Percentiles rank a stretch among this genome's conserved stretches.
These are phyloP conservation scores for Pugionium cornutum DNA, from an alignment of 345 rosid genomes.

Conservation along the genomic window DNA sequence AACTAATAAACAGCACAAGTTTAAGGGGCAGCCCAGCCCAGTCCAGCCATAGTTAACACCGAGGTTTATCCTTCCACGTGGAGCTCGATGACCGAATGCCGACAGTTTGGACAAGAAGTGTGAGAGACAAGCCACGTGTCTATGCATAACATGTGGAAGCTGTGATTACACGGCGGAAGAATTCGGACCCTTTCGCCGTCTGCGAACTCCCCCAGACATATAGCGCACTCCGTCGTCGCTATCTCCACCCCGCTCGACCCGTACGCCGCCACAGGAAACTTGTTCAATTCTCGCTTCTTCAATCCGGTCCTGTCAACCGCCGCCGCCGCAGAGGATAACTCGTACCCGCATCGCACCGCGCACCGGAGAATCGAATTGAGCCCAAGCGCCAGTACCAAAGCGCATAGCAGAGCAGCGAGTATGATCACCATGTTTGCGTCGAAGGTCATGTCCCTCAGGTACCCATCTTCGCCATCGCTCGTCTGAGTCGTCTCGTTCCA, in stretches of 20 bases:
- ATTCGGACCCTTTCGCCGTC: constrained; percentile 53
- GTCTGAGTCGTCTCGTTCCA: constrained; percentile 13
- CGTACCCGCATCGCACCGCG: constrained; percentile 58
- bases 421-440: constrained; percentile 83
- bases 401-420: constrained; percentile 68
- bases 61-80: constrained; percentile 14
- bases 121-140: constrained; percentile 62
- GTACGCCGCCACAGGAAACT: constrained; percentile 59
- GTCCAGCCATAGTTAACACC: too few relatives aligned
- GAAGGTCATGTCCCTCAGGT: constrained; percentile 41
- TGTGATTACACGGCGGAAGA: constrained; percentile 63
- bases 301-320: constrained; percentile 46
- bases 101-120: constrained; percentile 67
- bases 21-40: too few relatives aligned
- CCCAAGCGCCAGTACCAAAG: constrained; percentile 62
- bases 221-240: constrained; percentile 53
- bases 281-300: constrained; percentile 57
- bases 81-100: constrained; percentile 41
- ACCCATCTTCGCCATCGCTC: constrained; percentile 24
- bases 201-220: constrained; percentile 55
- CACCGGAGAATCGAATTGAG: constrained; percentile 64
- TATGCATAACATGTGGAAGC: constrained; percentile 58
- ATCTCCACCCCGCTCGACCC: constrained; percentile 42
- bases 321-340: constrained; percentile 41
- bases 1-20: too few relatives aligned